phyloP scores from a whole-genome alignment of 202 grass and related monocot genomes.

The Musa balbisiana region DNA sequence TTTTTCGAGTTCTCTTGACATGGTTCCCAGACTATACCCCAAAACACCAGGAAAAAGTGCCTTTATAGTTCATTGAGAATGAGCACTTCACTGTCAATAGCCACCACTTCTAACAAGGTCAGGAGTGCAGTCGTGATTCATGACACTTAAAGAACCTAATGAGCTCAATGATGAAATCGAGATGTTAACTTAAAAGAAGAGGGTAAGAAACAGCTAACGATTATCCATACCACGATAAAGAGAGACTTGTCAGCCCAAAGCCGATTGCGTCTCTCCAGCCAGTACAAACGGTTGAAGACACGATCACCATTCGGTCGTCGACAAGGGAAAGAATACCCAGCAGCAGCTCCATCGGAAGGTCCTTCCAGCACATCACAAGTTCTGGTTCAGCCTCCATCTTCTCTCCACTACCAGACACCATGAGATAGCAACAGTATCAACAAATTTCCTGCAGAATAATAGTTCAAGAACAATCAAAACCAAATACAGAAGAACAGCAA shows the following conservation, averaged over 20 bases:
- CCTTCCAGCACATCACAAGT: constrained; percentile 59
- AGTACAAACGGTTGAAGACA: constrained; percentile 67
- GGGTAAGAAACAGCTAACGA: too few relatives aligned
- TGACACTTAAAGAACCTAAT: too few relatives aligned
- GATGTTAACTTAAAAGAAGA: too few relatives aligned
- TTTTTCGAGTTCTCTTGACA: too few relatives aligned
- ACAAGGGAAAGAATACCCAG: constrained; percentile 48
- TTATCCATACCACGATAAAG: constrained; percentile 50
- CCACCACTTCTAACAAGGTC: too few relatives aligned
- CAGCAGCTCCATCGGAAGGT: constrained; percentile 79
- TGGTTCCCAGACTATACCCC: too few relatives aligned
- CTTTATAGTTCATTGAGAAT: too few relatives aligned
- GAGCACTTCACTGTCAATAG: too few relatives aligned
- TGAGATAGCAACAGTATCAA: background rate
- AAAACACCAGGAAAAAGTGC: too few relatives aligned
- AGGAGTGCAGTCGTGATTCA: too few relatives aligned
- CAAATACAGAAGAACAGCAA: too few relatives aligned
- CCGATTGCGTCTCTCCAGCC: constrained; percentile 66
- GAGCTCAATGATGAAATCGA: too few relatives aligned
- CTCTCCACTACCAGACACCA: background rate
- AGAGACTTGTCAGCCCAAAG: constrained; percentile 55
- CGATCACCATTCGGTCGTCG: constrained; percentile 49
- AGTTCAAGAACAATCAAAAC: background rate
- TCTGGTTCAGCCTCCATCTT: background rate
- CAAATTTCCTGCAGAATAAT: background rate